Conservation (phyloP, 176 grass and related monocot species). For the Aegilops speltoides region DNA sequence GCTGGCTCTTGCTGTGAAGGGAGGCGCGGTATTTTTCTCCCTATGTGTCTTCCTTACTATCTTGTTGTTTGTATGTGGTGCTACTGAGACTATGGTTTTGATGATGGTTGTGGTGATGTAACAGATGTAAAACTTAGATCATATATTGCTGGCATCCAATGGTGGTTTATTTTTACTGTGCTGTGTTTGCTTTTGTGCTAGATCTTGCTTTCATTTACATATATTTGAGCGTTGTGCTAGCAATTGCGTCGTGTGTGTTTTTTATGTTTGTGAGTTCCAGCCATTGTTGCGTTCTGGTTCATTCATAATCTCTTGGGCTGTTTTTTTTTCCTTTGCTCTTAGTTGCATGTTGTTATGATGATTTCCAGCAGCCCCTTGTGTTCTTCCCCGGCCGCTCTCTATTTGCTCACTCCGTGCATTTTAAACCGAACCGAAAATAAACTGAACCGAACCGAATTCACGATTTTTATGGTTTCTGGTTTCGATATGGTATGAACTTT, state of each 20-base stretch:
- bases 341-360: no score
- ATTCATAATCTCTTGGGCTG: not conserved
- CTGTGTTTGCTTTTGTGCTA: not conserved
- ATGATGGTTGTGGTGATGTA: not conserved
- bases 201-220: not conserved
- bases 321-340: no score
- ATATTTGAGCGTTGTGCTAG: not conserved
- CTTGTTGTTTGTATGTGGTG: not conserved
- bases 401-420: no score
- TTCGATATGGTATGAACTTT: no score
- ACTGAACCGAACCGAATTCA: no score
- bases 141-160: not conserved
- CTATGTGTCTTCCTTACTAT: not conserved
- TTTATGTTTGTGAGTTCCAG: not conserved
- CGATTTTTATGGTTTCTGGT: no score
- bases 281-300: not conserved
- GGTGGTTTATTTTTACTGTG: not conserved
- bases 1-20: not conserved
- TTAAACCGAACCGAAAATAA: no score
- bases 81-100: not conserved
- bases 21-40: constrained; percentile 7
- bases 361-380: no score
- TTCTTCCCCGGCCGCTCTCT: no score
- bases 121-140: not conserved
- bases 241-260: not conserved